Evolutionary conservation across 768 basidiomycete species (phyloP).

Genomic region (Boletus bicolor): DNA sequence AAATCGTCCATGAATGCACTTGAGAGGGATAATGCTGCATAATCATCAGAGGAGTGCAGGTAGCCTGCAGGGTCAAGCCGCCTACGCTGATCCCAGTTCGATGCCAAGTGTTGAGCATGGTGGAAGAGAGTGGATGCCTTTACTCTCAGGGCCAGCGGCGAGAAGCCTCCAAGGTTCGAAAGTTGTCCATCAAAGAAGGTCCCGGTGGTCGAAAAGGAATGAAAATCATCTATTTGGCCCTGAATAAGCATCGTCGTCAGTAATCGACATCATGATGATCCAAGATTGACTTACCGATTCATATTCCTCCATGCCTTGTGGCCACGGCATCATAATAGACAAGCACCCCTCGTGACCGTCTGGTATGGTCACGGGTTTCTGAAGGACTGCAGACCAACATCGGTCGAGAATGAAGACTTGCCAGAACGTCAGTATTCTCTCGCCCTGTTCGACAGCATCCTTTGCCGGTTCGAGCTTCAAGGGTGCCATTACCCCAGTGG

Average conservation of each 20-base stretch:
- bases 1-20: conserved; percentile 55
- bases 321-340: conserved; percentile 74
- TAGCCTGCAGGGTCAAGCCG: conserved; percentile 17
- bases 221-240: conserved; percentile 55
- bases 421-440: conserved; percentile 77
- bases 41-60: conserved; percentile 22
- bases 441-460: conserved; percentile 60
- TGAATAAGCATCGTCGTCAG: conserved; percentile 31
- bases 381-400: conserved; percentile 75
- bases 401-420: conserved; percentile 78
- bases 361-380: conserved; percentile 62
- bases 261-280: conserved; percentile 2
- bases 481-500: conserved; percentile 30
- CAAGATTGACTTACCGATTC: conserved; percentile 50
- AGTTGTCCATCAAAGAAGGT: conserved; percentile 61
- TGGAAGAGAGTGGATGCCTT: conserved; percentile 78
- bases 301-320: conserved; percentile 69
- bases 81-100: conserved; percentile 60
- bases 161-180: conserved; percentile 50
- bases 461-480: conserved; percentile 57
- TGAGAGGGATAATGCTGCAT: conserved; percentile 43
- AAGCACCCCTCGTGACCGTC: conserved; percentile 57
- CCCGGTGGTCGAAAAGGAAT: conserved; percentile 56
- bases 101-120: conserved; percentile 58
- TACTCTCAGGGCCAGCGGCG: conserved; percentile 59